These are phyloP conservation scores for Edaphochlamys debaryana DNA, from an alignment of 139 green algal species.

Conservation along the genomic window DNA sequence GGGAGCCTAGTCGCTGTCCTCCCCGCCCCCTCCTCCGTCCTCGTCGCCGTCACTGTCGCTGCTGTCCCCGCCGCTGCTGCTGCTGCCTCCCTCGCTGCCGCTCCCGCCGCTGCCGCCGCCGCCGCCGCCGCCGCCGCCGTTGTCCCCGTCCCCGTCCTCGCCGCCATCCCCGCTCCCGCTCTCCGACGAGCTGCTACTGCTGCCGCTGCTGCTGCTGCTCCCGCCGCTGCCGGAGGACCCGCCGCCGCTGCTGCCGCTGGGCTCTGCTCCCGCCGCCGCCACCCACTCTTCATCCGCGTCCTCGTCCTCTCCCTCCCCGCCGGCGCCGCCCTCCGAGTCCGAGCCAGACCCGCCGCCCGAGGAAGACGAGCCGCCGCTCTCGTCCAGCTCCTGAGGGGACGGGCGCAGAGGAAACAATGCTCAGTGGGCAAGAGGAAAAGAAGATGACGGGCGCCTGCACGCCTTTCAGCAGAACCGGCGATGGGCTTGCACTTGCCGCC, in stretches of 20 bases:
- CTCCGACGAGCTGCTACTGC: background rate
- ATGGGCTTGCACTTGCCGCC: no score
- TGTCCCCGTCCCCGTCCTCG: no score
- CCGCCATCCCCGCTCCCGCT: background rate
- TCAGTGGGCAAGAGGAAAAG: no score
- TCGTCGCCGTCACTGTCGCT: no score
- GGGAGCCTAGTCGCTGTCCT: no score
- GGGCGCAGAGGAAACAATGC: no score
- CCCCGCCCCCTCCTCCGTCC: no score
- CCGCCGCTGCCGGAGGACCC: background rate
- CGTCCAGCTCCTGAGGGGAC: slow-evolving; percentile 23
- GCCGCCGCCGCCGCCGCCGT: background rate
- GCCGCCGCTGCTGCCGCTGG: background rate
- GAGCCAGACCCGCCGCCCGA: background rate
- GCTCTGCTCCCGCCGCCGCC: background rate
- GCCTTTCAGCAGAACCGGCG: no score
- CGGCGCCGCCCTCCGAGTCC: background rate
- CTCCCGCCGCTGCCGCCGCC: background rate
- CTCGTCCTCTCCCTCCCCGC: background rate
- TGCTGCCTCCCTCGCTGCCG: no score
- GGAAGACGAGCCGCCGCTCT: background rate
- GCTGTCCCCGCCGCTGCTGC: no score
- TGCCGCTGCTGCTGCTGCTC: background rate
- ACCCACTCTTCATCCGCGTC: background rate
- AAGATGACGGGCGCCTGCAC: no score